Base-by-base conservation (phyloP, 148 eudicot species). In the Rhododendron ferrugineum region DNA sequence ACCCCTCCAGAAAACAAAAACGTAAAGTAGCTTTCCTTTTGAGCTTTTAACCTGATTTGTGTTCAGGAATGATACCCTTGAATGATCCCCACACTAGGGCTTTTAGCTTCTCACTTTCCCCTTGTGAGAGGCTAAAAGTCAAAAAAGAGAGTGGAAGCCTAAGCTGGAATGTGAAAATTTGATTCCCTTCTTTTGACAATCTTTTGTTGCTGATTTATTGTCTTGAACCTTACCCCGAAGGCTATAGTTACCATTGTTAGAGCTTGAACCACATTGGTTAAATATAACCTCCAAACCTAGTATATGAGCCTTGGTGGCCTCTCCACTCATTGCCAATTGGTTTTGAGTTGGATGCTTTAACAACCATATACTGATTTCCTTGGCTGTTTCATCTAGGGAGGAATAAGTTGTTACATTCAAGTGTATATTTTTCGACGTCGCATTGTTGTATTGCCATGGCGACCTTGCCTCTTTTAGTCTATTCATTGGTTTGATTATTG, bases 391-490 rank as follows among this genome's bases (percentile, higher is more conserved):
- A 11, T 80, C 78, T n/a, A 36, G 73, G 75, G 60, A 49, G 78
- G 34, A 46, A 62, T 75, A 22, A 20, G n/a, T 62, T 46, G 78
- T 82, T 72, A 23, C 16, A 5, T 73, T 70, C 22, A 50, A 73
- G 60, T 52, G 64, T 83, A 34, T 34, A 32, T 83, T 1, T 22
- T 44, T 36, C 49, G 44, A 23, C 50, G 54, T 44, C n/a, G 7
- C 84, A 11, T 86, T 82, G 44, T 68, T 83, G 77, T 75, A 30
- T 46, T 83, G 42, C 9, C 42, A 46, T 15, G 50, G 54, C 6
- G 3, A 64, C 60, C 32, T 47, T 49, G 3, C 82, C 37, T 26
- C 72, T 16, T 79, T 37, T 22, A 47, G 50, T 23, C 23, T 36
- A 60, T 36, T 60, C 32, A 13, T 36, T 80, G 37, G 81, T 58